Evolutionary conservation across 2,329 filamentous ascomycete species (phyloP).

Genomic region (Fusarium scirpi): DNA sequence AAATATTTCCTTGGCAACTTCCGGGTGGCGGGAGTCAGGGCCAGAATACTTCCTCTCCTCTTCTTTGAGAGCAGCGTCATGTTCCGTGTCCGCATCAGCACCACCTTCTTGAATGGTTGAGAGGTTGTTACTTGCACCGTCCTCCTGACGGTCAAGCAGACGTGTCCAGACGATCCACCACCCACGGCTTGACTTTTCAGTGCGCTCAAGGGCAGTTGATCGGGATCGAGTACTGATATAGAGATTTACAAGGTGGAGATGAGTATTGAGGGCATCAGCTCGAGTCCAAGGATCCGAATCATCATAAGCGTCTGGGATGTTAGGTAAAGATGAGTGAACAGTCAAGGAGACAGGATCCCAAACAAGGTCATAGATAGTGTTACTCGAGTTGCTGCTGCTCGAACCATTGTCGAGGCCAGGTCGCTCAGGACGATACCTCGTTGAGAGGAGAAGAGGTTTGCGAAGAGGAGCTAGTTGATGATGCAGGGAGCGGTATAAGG

Average conservation of each 20-base stretch:
- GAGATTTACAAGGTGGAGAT: conserved; percentile 72
- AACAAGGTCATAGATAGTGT: conserved; percentile 70
- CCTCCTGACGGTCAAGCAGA: conserved; percentile 56
- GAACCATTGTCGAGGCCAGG: conserved; percentile 51
- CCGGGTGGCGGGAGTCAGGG: conserved; percentile 18
- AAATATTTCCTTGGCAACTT: conserved; percentile 69
- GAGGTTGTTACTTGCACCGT: conserved; percentile 34
- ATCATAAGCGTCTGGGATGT: conserved; percentile 65
- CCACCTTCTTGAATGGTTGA: conserved; percentile 47
- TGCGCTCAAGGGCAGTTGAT: conserved; percentile 67
- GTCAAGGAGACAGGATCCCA: conserved; percentile 70
- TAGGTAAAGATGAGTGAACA: conserved; percentile 73
- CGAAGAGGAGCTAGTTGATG: conserved; percentile 70
- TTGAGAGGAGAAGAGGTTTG: conserved; percentile 68
- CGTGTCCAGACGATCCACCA: conserved; percentile 79
- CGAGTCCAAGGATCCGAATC: conserved; percentile 64
- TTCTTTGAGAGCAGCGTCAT: conserved; percentile 10
- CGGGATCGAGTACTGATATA: conserved; percentile 58
- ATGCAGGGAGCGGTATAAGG: conserved; percentile 70
- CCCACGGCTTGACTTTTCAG: conserved; percentile 73
- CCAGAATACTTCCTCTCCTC: conserved; percentile 29
- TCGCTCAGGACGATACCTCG: conserved; percentile 66
- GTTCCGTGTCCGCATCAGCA: conserved; percentile 24
- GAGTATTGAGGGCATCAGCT: conserved; percentile 72
- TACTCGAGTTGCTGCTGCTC: conserved; percentile 15